These are phyloP conservation scores for Cyclocybe aegerita DNA, from an alignment of 768 basidiomycete species.

Conservation along the genomic window DNA sequence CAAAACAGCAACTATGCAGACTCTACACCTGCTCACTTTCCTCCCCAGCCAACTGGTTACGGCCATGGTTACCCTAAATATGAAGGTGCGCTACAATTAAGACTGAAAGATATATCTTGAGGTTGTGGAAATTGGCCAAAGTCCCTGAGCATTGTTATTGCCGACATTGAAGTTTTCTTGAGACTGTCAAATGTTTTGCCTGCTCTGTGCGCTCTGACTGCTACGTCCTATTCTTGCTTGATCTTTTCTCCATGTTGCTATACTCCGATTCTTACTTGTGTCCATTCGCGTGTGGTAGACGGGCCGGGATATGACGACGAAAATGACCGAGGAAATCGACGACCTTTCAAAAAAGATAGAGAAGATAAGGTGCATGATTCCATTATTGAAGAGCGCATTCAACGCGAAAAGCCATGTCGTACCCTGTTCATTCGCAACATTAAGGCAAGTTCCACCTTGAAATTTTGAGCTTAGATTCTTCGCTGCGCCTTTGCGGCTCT, in stretches of 20 bases:
- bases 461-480: slow-evolving; percentile 16
- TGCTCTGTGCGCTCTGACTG: slow-evolving; percentile 40
- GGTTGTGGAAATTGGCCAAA: slow-evolving; percentile 25
- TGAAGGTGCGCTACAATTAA: slow-evolving; percentile 89
- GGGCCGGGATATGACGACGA: slow-evolving; percentile 58
- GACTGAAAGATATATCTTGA: slow-evolving; percentile 43
- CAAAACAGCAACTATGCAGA: slow-evolving; percentile 61
- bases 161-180: slow-evolving; percentile 25
- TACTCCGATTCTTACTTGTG: slow-evolving; percentile 47
- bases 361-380: slow-evolving; percentile 90
- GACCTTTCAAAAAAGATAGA: slow-evolving; percentile 66
- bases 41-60: slow-evolving; percentile 44
- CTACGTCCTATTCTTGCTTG: slow-evolving; percentile 46
- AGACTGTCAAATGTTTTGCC: slow-evolving; percentile 25
- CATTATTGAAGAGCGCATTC: slow-evolving; percentile 91
- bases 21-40: slow-evolving; percentile 50
- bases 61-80: slow-evolving; percentile 61
- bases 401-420: slow-evolving; percentile 91
- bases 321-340: slow-evolving; percentile 45
- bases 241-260: slow-evolving; percentile 32
- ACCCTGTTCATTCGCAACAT: slow-evolving; percentile 98
- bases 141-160: slow-evolving; percentile 22
- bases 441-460: slow-evolving; percentile 68
- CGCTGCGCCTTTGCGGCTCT: slow-evolving; percentile 3
- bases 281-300: slow-evolving; percentile 59